Percentiles rank a stretch among this genome's conserved stretches.
These are phyloP conservation scores for Amanita jacksonii DNA, from an alignment of 768 basidiomycete genomes.

Conservation along the genomic window DNA sequence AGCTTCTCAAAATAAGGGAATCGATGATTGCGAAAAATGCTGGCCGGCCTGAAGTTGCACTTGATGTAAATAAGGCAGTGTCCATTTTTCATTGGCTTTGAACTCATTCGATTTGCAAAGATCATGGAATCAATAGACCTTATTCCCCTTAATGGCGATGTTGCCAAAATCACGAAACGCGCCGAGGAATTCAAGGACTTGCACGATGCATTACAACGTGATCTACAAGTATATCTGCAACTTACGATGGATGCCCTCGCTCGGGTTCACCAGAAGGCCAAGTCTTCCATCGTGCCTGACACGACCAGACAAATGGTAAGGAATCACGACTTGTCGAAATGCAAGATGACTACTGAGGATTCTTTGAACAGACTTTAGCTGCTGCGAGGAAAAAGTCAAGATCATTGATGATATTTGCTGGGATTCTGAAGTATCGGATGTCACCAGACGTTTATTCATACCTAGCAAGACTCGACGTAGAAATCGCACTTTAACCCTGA, in stretches of 20 bases:
- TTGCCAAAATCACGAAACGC: slow-evolving; percentile 72
- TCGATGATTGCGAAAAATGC: slow-evolving; percentile 68
- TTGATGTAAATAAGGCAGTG: no score
- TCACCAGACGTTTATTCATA: slow-evolving; percentile 86
- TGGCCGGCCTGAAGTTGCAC: slow-evolving; percentile 63
- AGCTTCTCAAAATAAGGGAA: slow-evolving; percentile 71
- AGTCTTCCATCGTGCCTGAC: slow-evolving; percentile 63
- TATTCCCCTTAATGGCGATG: slow-evolving; percentile 79
- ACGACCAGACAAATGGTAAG: slow-evolving; percentile 68
- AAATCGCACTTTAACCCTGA: slow-evolving; percentile 55
- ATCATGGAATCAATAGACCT: slow-evolving; percentile 82
- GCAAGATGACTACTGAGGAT: slow-evolving; percentile 8
- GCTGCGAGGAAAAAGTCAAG: slow-evolving; percentile 72
- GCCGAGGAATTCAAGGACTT: slow-evolving; percentile 86
- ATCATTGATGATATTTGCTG: slow-evolving; percentile 82
- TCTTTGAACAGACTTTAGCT: slow-evolving; percentile 41
- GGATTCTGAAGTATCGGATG: slow-evolving; percentile 82
- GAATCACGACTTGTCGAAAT: slow-evolving; percentile 12
- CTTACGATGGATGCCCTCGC: slow-evolving; percentile 91
- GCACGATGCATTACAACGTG: slow-evolving; percentile 81
- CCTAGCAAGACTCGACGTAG: slow-evolving; percentile 76
- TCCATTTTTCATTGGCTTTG: no score
- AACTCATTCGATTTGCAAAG: slow-evolving; percentile 35
- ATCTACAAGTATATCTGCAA: slow-evolving; percentile 80
- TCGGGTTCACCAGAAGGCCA: slow-evolving; percentile 68